Conservation (phyloP, 1,284 basidiomycete species). For the Anthracocystis walkeri region DNA sequence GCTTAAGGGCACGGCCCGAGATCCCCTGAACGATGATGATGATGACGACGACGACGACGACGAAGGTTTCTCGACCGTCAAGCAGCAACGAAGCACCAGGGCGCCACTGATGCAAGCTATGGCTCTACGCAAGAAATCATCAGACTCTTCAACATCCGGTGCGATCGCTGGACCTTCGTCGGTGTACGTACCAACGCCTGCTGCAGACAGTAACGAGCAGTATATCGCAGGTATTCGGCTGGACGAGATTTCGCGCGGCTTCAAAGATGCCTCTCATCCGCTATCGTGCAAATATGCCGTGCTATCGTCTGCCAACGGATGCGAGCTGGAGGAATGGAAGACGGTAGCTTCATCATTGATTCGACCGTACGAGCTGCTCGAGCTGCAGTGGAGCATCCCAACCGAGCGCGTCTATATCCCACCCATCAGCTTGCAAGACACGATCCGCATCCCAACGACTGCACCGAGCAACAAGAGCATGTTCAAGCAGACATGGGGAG, state of each 20-base stretch:
- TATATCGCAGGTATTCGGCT: conserved; percentile 39
- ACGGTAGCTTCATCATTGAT: conserved; percentile 48
- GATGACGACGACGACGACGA: conserved; percentile 9
- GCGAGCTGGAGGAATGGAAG: conserved; percentile 56
- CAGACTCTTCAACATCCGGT: conserved; percentile 6
- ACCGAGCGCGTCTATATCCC: conserved; percentile 52
- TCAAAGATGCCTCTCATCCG: conserved; percentile 38
- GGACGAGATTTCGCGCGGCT: conserved; percentile 44
- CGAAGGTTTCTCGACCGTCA: conserved; percentile 11
- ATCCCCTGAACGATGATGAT: neutral
- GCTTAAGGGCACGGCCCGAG: conserved; percentile 14
- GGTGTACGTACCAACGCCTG: neutral
- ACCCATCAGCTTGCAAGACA: conserved; percentile 18
- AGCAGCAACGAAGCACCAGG: conserved; percentile 7
- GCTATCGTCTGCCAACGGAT: conserved; percentile 51
- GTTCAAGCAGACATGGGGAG: conserved; percentile 8
- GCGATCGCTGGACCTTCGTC: conserved; percentile 1
- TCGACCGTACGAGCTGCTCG: conserved; percentile 56
- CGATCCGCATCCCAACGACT: conserved; percentile 2
- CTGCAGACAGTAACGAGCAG: conserved; percentile 4
- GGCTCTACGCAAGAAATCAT: conserved; percentile 18
- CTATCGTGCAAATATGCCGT: conserved; percentile 45
- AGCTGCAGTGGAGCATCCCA: conserved; percentile 51
- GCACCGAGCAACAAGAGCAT: neutral
- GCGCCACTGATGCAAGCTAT: no score